A percentile compares a stretch with the other conserved stretches of the same genome.
These are phyloP conservation scores for Sporothrix schenckii DNA, from an alignment of 2,329 filamentous ascomycete species.

Conservation along the genomic window DNA sequence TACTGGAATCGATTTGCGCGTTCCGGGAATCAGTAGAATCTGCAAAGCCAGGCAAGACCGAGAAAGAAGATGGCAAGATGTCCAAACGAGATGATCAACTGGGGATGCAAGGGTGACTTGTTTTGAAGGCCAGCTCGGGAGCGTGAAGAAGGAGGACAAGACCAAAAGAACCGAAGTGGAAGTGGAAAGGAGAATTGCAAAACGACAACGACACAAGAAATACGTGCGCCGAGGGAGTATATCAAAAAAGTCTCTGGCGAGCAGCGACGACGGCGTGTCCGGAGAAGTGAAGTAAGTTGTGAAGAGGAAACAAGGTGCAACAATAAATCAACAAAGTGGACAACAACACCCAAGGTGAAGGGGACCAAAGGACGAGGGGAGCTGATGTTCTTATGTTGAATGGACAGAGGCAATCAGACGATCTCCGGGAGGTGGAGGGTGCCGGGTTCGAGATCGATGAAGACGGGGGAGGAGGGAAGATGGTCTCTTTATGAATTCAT, in stretches of 20 bases:
- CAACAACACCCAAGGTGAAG: neutral
- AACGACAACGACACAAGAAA: neutral
- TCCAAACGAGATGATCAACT: neutral
- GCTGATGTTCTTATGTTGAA: constrained; percentile 23
- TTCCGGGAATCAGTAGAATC: constrained; percentile 30
- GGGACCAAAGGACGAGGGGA: constrained; percentile 10
- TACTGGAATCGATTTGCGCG: constrained; percentile 26
- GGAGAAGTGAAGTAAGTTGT: neutral
- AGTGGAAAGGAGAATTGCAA: neutral
- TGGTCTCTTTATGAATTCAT: constrained; percentile 34
- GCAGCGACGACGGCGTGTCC: constrained; percentile 14
- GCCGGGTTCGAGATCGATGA: constrained; percentile 17
- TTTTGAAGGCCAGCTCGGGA: constrained; percentile 18
- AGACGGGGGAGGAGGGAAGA: constrained; percentile 22
- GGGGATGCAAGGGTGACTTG: neutral
- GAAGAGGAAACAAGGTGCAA: neutral
- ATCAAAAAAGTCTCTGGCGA: constrained; percentile 13
- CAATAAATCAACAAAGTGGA: neutral
- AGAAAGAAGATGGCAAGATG: neutral
- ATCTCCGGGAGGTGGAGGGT: constrained; percentile 31
- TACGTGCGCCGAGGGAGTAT: constrained; percentile 12
- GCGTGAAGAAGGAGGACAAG: neutral
- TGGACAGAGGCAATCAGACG: constrained; percentile 17
- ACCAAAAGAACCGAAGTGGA: neutral
- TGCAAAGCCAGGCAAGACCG: constrained; percentile 22